Evolutionary conservation across 2,329 filamentous ascomycete genomes (phyloP), one percentile per base, ranked within the genome.

Genomic region (Dactylellina parvicollis): DNA sequence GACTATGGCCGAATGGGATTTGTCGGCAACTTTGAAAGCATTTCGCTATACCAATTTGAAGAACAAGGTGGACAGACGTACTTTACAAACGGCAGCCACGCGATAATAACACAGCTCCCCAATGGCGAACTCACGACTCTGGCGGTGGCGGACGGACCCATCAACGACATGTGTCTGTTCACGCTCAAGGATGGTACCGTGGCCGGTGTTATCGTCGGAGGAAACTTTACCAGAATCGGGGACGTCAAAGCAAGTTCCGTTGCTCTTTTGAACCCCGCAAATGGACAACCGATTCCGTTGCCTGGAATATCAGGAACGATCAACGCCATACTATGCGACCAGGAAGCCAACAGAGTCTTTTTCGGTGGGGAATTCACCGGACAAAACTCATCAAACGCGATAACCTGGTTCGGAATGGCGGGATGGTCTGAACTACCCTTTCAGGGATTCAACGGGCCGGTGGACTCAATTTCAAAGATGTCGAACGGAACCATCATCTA

Each of bases 211-310:
- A 86, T 98, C 50, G 86, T 99, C 14, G 95, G 91, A 64, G 95
- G 95, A 50, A 98, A 98, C 82, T 99, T 99, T 80, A 98, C 95
- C 30, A 96, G 92, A 80, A 83, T 99, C 75, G 91, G 89, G 70
- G 88, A 88, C 69, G 85, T 89, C 65, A 83, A 91, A 78, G 92
- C 92, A 1, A 88, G 88, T 59, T 91, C 91, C 46, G 87, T 96
- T 65, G 95, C 93, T 22, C 80, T 96, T 49, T 92, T 93, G 82
- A 87, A 97, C 79, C 87, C 91, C 2, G 86, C 87, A 75, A 89
- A 88, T 3, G 87, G 87, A 46, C 81, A 86, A 36, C 84, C 97
- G 54, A 90, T 87, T 1, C 85, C 92, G n/a, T 82, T 97, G 38
- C 82, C 87, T n/a, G 94, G 93, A 47, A 84, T 99, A 18, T 87